phyloP scores from a whole-genome alignment of 2,329 filamentous ascomycete genomes.

The Colletotrichum filicis region DNA sequence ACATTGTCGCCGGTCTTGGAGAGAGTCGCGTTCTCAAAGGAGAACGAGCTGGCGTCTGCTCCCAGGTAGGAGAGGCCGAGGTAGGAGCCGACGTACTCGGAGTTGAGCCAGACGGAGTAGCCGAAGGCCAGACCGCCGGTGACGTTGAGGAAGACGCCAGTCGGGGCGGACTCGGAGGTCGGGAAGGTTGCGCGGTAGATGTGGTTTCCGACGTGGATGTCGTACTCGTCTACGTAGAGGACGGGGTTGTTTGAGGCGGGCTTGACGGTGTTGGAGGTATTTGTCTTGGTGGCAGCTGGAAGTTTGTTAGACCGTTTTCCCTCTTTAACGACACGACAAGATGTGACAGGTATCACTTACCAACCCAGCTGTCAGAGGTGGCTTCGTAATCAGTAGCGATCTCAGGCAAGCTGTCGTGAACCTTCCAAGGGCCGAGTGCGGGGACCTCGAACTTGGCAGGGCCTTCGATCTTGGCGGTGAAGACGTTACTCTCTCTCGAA shows the following conservation, averaged over 20 bases:
- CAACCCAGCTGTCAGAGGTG: slow-evolving; percentile 54
- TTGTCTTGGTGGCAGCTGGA: slow-evolving; percentile 57
- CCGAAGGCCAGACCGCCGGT: slow-evolving; percentile 67
- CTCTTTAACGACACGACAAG: too few species aligned
- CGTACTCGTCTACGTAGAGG: slow-evolving; percentile 68
- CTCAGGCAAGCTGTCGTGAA: slow-evolving; percentile 60
- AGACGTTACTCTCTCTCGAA: slow-evolving; percentile 41
- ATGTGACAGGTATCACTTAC: slow-evolving; percentile 37
- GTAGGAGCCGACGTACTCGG: slow-evolving; percentile 64
- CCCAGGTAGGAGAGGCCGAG: slow-evolving; percentile 58
- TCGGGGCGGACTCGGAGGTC: slow-evolving; percentile 48
- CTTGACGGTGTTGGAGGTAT: slow-evolving; percentile 57
- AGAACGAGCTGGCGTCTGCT: slow-evolving; percentile 52
- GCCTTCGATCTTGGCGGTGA: slow-evolving; percentile 42
- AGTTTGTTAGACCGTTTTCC: slow-evolving; percentile 17
- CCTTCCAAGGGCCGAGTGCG: slow-evolving; percentile 56
- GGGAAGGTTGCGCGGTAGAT: slow-evolving; percentile 65
- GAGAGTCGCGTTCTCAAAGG: slow-evolving; percentile 61
- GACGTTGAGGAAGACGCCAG: slow-evolving; percentile 59
- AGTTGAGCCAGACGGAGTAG: slow-evolving; percentile 68
- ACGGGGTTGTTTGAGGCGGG: slow-evolving; percentile 64
- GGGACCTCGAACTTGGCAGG: slow-evolving; percentile 50
- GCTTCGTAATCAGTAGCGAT: slow-evolving; percentile 54
- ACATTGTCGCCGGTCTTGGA: slow-evolving; percentile 53
- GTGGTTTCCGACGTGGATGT: slow-evolving; percentile 63